Evolutionary conservation across 768 basidiomycete species (phyloP).

Genomic region (Kwoniella dendrophila): DNA sequence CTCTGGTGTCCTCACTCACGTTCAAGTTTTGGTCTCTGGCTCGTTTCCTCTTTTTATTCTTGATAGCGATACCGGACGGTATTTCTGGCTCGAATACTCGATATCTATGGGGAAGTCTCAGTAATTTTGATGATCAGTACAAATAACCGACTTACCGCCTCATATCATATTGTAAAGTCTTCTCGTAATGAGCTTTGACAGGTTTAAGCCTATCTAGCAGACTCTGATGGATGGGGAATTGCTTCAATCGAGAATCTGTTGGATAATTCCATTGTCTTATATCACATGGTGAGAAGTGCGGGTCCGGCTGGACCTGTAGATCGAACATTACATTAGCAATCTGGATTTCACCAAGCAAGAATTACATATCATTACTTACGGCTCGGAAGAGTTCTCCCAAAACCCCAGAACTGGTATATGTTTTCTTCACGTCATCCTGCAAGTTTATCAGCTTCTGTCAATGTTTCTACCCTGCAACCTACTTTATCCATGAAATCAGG

Average conservation of each 20-base stretch:
- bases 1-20: constrained; percentile 20
- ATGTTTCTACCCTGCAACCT: not conserved
- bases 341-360: not conserved
- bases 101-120: constrained; percentile 37
- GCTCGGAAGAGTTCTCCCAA: constrained; percentile 49
- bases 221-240: constrained; percentile 26
- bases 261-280: constrained; percentile 37
- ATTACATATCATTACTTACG: constrained; percentile 20
- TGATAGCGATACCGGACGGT: constrained; percentile 49
- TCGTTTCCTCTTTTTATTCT: constrained; percentile 44
- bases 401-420: constrained; percentile 45
- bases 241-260: constrained; percentile 35
- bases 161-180: constrained; percentile 45
- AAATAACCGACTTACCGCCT: constrained; percentile 33
- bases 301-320: constrained; percentile 49
- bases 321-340: not conserved
- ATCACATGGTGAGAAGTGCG: constrained; percentile 42
- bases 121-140: not conserved
- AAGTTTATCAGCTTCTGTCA: not conserved
- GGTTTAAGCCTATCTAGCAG: constrained; percentile 39
- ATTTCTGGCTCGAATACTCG: constrained; percentile 52
- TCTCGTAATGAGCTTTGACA: constrained; percentile 49
- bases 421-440: constrained; percentile 36
- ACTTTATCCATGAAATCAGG: constrained; percentile 56
- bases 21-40: constrained; percentile 53